Evolutionary conservation across 108 stramenopile genomes (phyloP), one percentile per base, ranked within the genome.

Genomic region (Chaetoceros tenuissimus): DNA sequence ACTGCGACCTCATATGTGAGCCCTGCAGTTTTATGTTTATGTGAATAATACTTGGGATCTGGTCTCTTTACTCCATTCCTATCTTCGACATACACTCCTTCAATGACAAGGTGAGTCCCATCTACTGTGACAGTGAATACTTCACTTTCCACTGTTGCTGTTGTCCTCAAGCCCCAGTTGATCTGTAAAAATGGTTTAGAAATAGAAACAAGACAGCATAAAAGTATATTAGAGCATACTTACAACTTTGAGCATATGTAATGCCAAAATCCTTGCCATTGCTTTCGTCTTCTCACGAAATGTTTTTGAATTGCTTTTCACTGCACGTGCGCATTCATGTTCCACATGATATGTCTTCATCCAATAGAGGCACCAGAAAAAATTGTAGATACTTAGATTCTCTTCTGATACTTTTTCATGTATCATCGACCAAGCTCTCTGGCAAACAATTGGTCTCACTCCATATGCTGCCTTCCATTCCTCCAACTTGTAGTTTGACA

Each of bases 11-110:
- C 71, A 31, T 72, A 71, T 2, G 45, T 45, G 0, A 76, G 27
- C 50, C 65, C 69, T 3, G 66, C 48, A 17, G 50, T 44, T 20
- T 72, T 72, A 48, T 23, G 53, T 56, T 77, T 77, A 40, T 67
- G 62, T 2, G 75, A 77, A 25, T 52, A 71, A 51, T 60, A 67
- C 24, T 57, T 66, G 8, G 5, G 5, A 13, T 40, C 34, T 5
- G 13, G 5, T 10, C 34, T 13, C 13, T 40, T 40, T 40, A 10
- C 13, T 10, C 34, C 34, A n/a, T n/a, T n/a, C n/a, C n/a, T n/a
- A 13, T 40, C 34, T 40, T 13, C 34, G 5, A 5, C 8, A 10
- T 40, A 10, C 13, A 13, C 8, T 13, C 13, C 34, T 13, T 40
- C 8, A 13, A 40, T 40, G 34, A 13, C 8, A 40, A 5, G 13